Conservation (phyloP, 1,284 basidiomycete genomes). For the Porphyrellus sp. region DNA sequence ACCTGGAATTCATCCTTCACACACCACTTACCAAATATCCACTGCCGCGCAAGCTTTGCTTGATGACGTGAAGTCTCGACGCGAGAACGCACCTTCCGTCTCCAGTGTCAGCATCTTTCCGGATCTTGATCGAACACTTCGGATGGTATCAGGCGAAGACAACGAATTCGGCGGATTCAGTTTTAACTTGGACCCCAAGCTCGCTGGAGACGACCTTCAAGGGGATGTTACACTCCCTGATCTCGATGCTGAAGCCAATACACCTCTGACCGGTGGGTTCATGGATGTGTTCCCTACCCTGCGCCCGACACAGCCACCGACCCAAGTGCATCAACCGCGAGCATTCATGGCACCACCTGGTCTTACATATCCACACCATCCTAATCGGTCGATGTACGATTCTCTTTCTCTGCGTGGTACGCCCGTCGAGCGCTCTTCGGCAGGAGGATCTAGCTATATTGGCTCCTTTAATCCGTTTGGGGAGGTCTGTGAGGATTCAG, state of each 20-base stretch:
- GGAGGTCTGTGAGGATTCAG: conserved; percentile 48
- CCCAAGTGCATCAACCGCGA: conserved; percentile 32
- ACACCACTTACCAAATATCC: conserved; percentile 82
- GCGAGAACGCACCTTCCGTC: conserved; percentile 53
- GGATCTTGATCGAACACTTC: conserved; percentile 80
- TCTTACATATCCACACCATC: conserved; percentile 45
- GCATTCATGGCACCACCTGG: conserved; percentile 51
- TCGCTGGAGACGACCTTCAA: conserved; percentile 52
- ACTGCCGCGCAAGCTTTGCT: conserved; percentile 79
- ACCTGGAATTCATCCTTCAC: conserved; percentile 53
- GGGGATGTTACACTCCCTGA: conserved; percentile 46
- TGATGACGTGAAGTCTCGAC: conserved; percentile 77
- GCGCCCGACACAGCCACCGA: conserved; percentile 34
- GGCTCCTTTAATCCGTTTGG: conserved; percentile 80
- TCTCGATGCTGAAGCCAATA: conserved; percentile 50
- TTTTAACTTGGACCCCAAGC: conserved; percentile 76
- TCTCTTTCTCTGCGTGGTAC: conserved; percentile 41
- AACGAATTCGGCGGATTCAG: conserved; percentile 65
- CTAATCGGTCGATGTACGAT: conserved; percentile 53
- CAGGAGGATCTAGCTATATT: conserved; percentile 52
- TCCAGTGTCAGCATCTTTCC: conserved; percentile 75
- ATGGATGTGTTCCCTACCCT: conserved; percentile 65
- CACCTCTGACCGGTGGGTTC: conserved; percentile 59
- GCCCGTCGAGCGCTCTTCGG: conserved; percentile 45
- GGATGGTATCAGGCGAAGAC: conserved; percentile 60